Evolutionary conservation across 352 stramenopile genomes (phyloP), one percentile per base, ranked within the genome.

Genomic region (Globisporangium irregulare): DNA sequence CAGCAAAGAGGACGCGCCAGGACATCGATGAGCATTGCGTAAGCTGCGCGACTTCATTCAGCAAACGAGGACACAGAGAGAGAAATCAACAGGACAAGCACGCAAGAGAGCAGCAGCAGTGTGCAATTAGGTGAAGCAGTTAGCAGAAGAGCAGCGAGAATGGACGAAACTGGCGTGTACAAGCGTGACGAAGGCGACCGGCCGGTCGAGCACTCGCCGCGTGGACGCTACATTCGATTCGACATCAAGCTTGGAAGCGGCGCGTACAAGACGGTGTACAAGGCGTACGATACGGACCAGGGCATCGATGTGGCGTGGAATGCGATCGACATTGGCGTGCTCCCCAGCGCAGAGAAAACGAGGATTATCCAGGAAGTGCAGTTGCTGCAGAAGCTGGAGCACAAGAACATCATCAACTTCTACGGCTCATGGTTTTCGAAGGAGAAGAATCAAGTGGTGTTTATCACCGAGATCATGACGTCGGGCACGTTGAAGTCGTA

Each of bases 401-500:
- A 99, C 87, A 97, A 98, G 72, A 99, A 99, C 80, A 98, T 99
- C 68, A 99, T 99, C 81, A 98, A 98, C 69, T 99, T 99, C 76
- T 98, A 99, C 78, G 96, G 96, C 59, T 98, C 87, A 58, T 99
- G 97, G 97, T 97, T 99, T 70, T 98, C 98, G 66, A 91, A 98
- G 71, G 97, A 99, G 77, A 96, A 97, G 77, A 98, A 99, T 73
- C 88, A 99, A 66, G 96, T 99, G 6, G 95, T 99, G 72, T 99
- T 99, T 72, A 98, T 99, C 60, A 99, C 98, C 3, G 97, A 99
- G 80, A 99, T 99, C 77, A 95, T 99, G 75, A 98, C 93, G 1
- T 98, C 93, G 7, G 97, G 94, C 22, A 98, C 90, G 32, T 82
- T 98, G 51, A 98, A 98, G 68, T 96, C 81, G 59, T 99, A 99